Evolutionary conservation across 495 filamentous ascomycete species (phyloP), one percentile per base, ranked within the genome.

Genomic region (Xylaria castorea): DNA sequence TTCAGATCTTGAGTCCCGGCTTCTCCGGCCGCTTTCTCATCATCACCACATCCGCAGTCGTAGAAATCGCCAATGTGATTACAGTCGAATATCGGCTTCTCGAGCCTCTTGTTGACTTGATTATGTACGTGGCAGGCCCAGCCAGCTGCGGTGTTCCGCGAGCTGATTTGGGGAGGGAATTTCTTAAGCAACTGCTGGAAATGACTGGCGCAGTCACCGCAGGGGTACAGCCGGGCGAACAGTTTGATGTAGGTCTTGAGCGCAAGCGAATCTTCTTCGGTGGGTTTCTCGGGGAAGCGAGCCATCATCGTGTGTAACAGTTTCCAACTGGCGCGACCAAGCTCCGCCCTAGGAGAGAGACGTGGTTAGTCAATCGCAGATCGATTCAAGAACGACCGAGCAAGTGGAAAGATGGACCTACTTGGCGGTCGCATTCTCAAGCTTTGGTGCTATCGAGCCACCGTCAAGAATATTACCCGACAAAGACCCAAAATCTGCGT

Each of bases 41-140:
- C 93, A 38, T 93, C 94, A 3, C 90, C 92, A 80, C 96, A 99
- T 16, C 96, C 96, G 76, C 96, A 99, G 80, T 99, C 95, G 80
- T 99, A 99, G 75, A 93, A 92, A 71, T 97, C 93, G 3, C 94
- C 94, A 70, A 99, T 92, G 14, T 93, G 92, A 60, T 88, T 90
- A 76, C 96, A 99, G 79, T 98, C 94, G 80, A 97, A 98, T 65
- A 89, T 74, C 0, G 87, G 84, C 81, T 99, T 99, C 69, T 89
- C 82, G 68, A 98, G 84, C 76, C 94, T 89, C 79, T 92, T 89
- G 81, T 99, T 99, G 69, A 99, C 95, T 77, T 94, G 88, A 75
- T 99, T 99, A 76, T 99, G 96, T 48, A 98, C 92, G 75, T 93
- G 92, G 78, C 96, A 99, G 1, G 91, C 95, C 96, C 96, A 98